Percentiles rank a stretch among this genome's conserved stretches.
These are phyloP conservation scores for Neurospora sp. DNA, from an alignment of 495 filamentous ascomycete genomes.

Conservation along the genomic window DNA sequence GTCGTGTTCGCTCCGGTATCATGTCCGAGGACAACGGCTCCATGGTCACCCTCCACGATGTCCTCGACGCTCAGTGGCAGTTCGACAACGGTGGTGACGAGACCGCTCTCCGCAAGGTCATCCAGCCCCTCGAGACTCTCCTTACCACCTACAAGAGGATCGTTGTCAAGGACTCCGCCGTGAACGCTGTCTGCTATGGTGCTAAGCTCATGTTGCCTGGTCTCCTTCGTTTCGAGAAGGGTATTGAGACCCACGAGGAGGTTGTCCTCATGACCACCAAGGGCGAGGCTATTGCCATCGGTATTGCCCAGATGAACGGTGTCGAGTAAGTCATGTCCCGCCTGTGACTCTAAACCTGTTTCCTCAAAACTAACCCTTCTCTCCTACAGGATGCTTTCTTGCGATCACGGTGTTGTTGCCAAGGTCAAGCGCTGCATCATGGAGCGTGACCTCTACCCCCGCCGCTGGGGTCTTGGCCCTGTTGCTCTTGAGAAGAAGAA, in stretches of 20 bases:
- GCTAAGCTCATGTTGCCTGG: conserved; percentile 98
- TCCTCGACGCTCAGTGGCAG: conserved; percentile 88
- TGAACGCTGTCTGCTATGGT: conserved; percentile 95
- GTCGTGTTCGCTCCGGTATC: conserved; percentile 85
- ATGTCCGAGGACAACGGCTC: conserved; percentile 75
- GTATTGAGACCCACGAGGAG: conserved; percentile 47
- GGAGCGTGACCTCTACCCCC: conserved; percentile 94
- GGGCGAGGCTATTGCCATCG: conserved; percentile 93
- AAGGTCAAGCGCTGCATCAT: conserved; percentile 97
- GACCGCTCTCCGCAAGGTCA: conserved; percentile 75
- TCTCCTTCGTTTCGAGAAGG: conserved; percentile 78
- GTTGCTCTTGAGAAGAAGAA: conserved; percentile 95
- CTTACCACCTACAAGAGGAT: conserved; percentile 88
- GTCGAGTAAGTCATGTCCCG: conserved; percentile 13
- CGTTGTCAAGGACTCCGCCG: conserved; percentile 91
- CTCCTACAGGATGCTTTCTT: conserved; percentile 53
- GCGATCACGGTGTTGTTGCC: conserved; percentile 92
- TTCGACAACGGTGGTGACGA: conserved; percentile 89
- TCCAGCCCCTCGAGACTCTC: conserved; percentile 81
- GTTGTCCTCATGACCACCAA: conserved; percentile 97
- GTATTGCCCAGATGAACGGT: conserved; percentile 74
- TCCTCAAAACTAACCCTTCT: neutral
- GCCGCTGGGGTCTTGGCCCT: conserved; percentile 89
- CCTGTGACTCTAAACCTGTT: neutral
- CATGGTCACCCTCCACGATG: conserved; percentile 91